These are phyloP conservation scores for Saitozyma sp. DNA, from an alignment of 768 basidiomycete genomes.

Conservation along the genomic window DNA sequence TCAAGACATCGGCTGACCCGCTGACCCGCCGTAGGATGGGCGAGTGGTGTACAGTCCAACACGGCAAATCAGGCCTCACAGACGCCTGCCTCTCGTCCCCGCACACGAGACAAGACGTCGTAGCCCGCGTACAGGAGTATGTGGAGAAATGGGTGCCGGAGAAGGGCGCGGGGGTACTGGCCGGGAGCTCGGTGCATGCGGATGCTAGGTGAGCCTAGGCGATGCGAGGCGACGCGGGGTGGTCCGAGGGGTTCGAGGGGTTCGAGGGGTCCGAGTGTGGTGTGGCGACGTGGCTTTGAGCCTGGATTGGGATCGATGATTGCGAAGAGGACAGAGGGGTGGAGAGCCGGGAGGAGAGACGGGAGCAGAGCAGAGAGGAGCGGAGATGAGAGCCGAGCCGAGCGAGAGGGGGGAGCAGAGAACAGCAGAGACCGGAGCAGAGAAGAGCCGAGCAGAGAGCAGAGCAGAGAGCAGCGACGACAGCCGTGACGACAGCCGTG, in stretches of 20 bases:
- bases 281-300: no score
- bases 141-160: conserved; percentile 81
- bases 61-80: conserved; percentile 80
- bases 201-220: conserved; percentile 57
- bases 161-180: conserved; percentile 51
- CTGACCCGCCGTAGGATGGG: conserved; percentile 64
- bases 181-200: conserved; percentile 83
- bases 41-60: conserved; percentile 81
- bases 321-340: no score
- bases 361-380: no score
- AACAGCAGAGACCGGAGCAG: no score
- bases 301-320: no score
- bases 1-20: not conserved
- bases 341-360: no score
- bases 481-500: no score
- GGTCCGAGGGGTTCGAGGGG: not conserved
- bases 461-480: no score
- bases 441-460: no score
- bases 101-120: conserved; percentile 64
- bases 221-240: not conserved
- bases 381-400: no score
- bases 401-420: no score
- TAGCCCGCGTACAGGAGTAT: conserved; percentile 67
- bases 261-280: not conserved
- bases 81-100: conserved; percentile 73